Evolutionary conservation across 495 filamentous ascomycete genomes (phyloP), one percentile per base, ranked within the genome.

Genomic region (Penicillium nucicola): DNA sequence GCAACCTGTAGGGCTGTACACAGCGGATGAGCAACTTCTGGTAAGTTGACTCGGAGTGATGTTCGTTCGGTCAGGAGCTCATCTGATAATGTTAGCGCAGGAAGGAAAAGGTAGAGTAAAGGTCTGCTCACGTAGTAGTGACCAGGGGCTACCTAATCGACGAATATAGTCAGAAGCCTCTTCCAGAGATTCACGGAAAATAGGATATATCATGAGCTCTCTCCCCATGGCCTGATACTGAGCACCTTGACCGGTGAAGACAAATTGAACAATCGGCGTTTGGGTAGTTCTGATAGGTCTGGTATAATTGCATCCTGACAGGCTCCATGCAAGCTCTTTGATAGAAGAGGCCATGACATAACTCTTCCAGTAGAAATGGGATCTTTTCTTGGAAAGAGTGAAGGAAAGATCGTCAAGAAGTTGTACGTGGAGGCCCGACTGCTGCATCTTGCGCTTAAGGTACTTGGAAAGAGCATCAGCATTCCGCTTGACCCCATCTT

Each of bases 1-100:
- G 67, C 71, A 12, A 80, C 46, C 40, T 79, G 76, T 2, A 80
- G 36, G 0, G 58, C 67, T 1, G 70, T 76, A 44, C 67, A 76
- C 1, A 73, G 5, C 1, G 77, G 61, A 14, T 78, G 77, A 3
- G 56, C 52, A 15, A 62, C 58, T 9, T 62, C 52, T 3, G 67
- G 64, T 8, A 52, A 41, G 15, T 61, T 59, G 1, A 73, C 54
- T 6, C 53, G 52, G 4, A 66, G 57, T 15, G 43, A 9, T 14
- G 43, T 55, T 4, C 41, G 40, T 5, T 60, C 42, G 12, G 59
- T 55, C 3, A 58, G 20, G 3, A 64, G 49, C 28, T 61, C 59
- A 5, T 64, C 61, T 43, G 50, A 7, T 3, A 19, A n/a, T 35
- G 51, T 30, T 32, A 42, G 12, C 51, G 41, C 12, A 35, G n/a